phyloP scores from a whole-genome alignment of 495 filamentous ascomycete genomes.

The Penicillium taxi region DNA sequence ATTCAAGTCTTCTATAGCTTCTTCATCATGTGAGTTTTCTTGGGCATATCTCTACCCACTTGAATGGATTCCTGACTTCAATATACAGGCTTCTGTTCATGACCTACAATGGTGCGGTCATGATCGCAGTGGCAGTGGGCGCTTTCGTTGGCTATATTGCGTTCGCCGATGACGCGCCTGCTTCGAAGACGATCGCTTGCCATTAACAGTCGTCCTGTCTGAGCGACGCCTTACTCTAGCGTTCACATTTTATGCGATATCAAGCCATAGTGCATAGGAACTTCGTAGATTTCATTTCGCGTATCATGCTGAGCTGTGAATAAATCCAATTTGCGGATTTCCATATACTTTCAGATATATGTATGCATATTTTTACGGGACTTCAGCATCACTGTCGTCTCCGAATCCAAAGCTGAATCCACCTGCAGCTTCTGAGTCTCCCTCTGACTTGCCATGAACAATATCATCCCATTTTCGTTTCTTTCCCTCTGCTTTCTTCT shows the following conservation, averaged over 20 bases:
- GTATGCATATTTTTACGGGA: constrained; percentile 32
- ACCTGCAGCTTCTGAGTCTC: constrained; percentile 34
- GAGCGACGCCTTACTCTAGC: constrained; percentile 2
- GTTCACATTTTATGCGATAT: not conserved
- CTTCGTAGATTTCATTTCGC: constrained; percentile 5
- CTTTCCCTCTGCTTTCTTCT: constrained; percentile 51
- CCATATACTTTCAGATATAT: too few species aligned
- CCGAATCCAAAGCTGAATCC: constrained; percentile 84
- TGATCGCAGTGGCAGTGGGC: constrained; percentile 83
- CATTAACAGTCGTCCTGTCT: constrained; percentile 49
- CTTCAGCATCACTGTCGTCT: constrained; percentile 52
- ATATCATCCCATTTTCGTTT: constrained; percentile 85
- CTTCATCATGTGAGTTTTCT: constrained; percentile 86
- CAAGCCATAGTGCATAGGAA: not conserved
- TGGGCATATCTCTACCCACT: not conserved
- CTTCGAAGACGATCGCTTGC: constrained; percentile 80
- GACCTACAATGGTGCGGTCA: constrained; percentile 98
- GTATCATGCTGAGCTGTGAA: not conserved
- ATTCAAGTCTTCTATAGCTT: constrained; percentile 97
- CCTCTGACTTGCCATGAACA: constrained; percentile 40
- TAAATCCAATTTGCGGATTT: too few species aligned
- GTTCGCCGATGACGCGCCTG: constrained; percentile 62
- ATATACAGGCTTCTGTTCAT: constrained; percentile 88
- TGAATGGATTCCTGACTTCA: not conserved
- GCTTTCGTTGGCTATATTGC: constrained; percentile 81